phyloP scores from a whole-genome alignment of 2,329 filamentous ascomycete species.

The Orbilia javanica region DNA sequence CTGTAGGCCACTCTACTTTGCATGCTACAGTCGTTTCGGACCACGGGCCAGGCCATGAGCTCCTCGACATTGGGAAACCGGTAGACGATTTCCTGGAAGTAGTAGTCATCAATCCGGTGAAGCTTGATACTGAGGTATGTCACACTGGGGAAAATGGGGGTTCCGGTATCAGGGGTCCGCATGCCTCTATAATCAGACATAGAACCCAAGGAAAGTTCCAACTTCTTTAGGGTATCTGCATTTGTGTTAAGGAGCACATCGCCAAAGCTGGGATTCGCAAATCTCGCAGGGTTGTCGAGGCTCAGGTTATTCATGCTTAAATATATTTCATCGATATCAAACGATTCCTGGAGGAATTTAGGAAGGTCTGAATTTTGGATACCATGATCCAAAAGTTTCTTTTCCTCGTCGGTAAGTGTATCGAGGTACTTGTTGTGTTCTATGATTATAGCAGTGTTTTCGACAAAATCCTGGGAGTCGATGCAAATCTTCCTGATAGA shows the following conservation, averaged over 20 bases:
- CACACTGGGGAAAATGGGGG: neutral
- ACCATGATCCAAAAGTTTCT: neutral
- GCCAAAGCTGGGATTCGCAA: neutral
- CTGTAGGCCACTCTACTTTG: neutral
- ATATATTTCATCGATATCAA: neutral
- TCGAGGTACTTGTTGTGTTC: too few relatives aligned
- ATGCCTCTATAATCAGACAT: neutral
- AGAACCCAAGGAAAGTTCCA: neutral
- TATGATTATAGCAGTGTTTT: neutral
- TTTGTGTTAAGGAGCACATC: neutral
- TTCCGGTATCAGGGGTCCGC: neutral
- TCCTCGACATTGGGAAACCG: neutral
- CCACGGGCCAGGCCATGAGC: neutral
- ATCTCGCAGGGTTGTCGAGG: neutral
- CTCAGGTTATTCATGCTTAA: neutral
- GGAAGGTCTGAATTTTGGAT: neutral
- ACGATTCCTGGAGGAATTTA: neutral
- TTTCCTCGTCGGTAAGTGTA: neutral
- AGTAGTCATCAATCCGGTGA: neutral
- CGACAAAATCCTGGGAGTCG: neutral
- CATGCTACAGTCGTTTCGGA: neutral
- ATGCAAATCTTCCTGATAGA: neutral
- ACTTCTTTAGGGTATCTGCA: neutral
- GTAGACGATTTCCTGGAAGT: neutral
- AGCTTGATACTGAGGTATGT: neutral